Base-by-base conservation (phyloP, 495 filamentous ascomycete genomes). In the Lasiosphaeria miniovina region DNA sequence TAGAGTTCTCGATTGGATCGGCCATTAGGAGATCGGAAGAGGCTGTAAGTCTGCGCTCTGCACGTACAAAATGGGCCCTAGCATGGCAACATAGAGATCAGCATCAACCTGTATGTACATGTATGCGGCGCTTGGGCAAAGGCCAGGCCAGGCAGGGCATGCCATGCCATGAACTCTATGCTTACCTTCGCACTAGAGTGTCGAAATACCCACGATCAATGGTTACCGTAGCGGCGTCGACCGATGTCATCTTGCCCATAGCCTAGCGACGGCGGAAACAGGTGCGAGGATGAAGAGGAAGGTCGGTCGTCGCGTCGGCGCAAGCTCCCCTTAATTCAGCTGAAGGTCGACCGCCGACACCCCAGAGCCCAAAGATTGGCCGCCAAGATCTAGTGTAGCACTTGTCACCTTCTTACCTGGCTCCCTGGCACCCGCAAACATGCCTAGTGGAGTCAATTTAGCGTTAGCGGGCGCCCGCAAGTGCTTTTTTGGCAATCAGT, bases 141-240 rank as follows among this genome's bases (percentile, higher is more conserved):
- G n/a, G 33, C 49, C 36, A 49, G 32, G 61, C 64, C 45, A 65
- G 65, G 8, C 52, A 43, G n/a, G 33, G 17, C 36, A 49, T 15
- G 61, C 64, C 45, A 65, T 63, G 8, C 52, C 36, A 51, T 24
- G 35, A 11, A 49, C 4, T 46, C 12, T 1, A 9, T 11, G 59
- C 74, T 67, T 63, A 81, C 82, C 80, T 78, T 61, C 79, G 77
- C 15, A 84, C 53, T 45, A 84, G 67, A 52, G 76, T 76, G 61
- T 84, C 77, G 54, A 82, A 81, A 69, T 84, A 80, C 8, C 64
- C 71, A 55, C 77, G 79, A 50, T 80, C 78, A 54, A 82, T 71
- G 12, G 80, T 83, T 36, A 85, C 76, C 62, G 75, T 75, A 41
- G 65, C 9, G 12, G 64, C 58, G 59, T 61, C 63, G 55, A 11